Evolutionary conservation across 2,329 filamentous ascomycete genomes (phyloP).

Genomic region (Fusarium bulbicola): DNA sequence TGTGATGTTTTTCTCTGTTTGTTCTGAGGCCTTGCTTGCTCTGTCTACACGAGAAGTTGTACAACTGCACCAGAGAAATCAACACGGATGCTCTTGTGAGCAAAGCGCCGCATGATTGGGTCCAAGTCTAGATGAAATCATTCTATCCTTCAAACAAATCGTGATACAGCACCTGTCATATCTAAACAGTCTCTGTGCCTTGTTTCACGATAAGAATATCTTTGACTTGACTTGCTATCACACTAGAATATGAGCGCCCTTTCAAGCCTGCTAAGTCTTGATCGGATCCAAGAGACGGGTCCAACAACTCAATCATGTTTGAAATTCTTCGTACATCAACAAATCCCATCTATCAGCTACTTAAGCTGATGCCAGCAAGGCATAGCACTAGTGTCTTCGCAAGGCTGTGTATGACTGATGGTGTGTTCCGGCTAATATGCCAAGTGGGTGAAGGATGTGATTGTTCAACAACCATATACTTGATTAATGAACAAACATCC

Average conservation of each 20-base stretch:
- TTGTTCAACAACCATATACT: not conserved
- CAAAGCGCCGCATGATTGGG: not conserved
- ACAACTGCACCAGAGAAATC: not conserved
- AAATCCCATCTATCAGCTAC: not conserved
- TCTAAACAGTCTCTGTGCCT: not conserved
- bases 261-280: not conserved
- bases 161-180: not conserved
- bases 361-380: not conserved
- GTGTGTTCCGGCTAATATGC: slow-evolving; percentile 11
- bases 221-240: not conserved
- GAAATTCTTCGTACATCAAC: not conserved
- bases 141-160: not conserved
- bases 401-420: slow-evolving; percentile 1
- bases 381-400: not conserved
- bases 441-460: not conserved
- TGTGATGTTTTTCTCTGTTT: not conserved
- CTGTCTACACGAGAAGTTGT: not conserved
- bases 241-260: not conserved
- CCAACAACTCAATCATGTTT: not conserved
- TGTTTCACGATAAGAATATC: not conserved
- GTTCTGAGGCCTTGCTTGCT: not conserved
- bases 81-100: not conserved
- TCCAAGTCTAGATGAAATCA: not conserved
- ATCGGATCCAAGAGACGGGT: not conserved
- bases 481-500: not conserved